These are phyloP conservation scores for Grosmannia serpens DNA, from an alignment of 2,329 filamentous ascomycete species.

Conservation along the genomic window DNA sequence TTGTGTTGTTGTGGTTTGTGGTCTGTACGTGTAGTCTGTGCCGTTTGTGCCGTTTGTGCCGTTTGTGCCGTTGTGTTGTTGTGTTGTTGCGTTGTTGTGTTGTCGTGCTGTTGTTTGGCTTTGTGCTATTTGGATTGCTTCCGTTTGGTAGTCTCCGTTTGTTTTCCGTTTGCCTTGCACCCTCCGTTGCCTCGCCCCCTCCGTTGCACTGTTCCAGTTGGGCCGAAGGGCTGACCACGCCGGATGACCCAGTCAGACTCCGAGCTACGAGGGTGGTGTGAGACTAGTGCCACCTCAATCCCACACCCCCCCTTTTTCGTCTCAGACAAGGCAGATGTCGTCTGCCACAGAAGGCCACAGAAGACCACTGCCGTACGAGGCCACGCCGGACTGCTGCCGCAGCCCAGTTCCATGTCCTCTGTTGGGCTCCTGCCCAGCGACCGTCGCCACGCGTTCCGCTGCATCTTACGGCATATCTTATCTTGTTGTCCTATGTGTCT, in stretches of 20 bases:
- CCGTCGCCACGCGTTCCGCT: neutral
- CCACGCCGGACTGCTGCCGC: neutral
- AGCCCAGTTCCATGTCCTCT: neutral
- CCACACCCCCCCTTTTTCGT: slow-evolving; percentile 1
- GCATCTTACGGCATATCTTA: neutral
- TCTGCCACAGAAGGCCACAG: neutral
- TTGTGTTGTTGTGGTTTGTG: neutral
- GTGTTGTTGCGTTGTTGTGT: neutral
- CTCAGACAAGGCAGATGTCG: neutral
- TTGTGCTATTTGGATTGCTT: neutral
- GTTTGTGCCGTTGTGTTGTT: neutral
- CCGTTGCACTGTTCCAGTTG: neutral
- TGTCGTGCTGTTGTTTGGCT: neutral
- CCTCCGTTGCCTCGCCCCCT: neutral
- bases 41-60: neutral
- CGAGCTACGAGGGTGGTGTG: neutral
- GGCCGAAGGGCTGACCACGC: neutral
- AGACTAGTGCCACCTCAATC: neutral
- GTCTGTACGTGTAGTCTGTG: neutral
- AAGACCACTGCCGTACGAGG: neutral
- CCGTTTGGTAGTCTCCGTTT: too few species aligned
- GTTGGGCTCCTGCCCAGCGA: neutral
- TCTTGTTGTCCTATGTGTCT: neutral
- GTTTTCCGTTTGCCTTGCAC: too few species aligned
- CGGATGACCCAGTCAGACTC: neutral